Percentiles rank a stretch among this genome's conserved stretches.
phyloP scores from a whole-genome alignment of 345 rosid species.

The Kandelia obovata region DNA sequence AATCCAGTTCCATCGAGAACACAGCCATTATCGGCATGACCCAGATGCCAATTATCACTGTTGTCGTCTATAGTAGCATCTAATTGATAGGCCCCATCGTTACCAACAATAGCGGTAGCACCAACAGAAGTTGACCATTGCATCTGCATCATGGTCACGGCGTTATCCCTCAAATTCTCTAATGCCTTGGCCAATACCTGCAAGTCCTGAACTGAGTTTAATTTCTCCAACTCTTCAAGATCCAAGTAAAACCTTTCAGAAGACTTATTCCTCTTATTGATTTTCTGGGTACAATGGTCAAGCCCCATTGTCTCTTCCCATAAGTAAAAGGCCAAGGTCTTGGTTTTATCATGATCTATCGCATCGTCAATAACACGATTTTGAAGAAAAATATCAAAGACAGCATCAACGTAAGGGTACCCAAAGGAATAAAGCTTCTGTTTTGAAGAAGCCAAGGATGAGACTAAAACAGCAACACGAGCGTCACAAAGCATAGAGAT shows the following conservation, averaged over 20 bases:
- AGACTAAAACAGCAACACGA: slow-evolving; percentile 10
- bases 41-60: too few species aligned
- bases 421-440: background rate
- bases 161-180: background rate
- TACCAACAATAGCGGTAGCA: too few species aligned
- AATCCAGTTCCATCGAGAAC: too few species aligned
- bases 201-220: slow-evolving; percentile 1
- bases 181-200: background rate
- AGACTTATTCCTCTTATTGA: background rate
- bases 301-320: slow-evolving; percentile 1
- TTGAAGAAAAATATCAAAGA: slow-evolving; percentile 1
- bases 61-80: too few species aligned
- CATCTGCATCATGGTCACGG: background rate
- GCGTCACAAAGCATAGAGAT: slow-evolving; percentile 15
- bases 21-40: too few species aligned
- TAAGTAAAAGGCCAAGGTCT: background rate
- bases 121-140: too few species aligned
- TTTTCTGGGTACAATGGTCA: background rate
- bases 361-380: background rate
- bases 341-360: background rate
- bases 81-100: too few species aligned
- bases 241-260: background rate
- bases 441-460: background rate
- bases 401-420: background rate
- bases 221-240: background rate